These are phyloP conservation scores for Cladobotryum protrusum DNA, from an alignment of 2,329 filamentous ascomycete genomes.

Conservation along the genomic window DNA sequence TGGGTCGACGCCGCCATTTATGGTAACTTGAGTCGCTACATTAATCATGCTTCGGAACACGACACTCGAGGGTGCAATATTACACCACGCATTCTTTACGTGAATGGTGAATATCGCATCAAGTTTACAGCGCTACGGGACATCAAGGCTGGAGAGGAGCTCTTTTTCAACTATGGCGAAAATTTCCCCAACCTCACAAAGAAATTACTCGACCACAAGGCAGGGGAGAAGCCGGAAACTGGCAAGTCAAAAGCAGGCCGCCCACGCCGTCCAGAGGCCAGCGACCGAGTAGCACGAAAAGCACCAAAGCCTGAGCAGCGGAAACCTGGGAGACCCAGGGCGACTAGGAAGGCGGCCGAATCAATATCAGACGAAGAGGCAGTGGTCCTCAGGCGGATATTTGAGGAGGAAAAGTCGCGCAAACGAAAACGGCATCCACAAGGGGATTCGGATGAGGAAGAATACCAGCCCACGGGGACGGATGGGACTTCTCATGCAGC, in stretches of 20 bases:
- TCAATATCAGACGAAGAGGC: constrained; percentile 7
- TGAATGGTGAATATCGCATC: constrained; percentile 71
- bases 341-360: constrained; percentile 6
- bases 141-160: constrained; percentile 65
- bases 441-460: constrained; percentile 25
- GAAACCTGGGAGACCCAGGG: not conserved
- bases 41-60: constrained; percentile 63
- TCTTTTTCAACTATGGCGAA: constrained; percentile 77
- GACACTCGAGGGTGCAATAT: constrained; percentile 53
- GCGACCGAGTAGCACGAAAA: constrained; percentile 19
- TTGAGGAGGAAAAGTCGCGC: constrained; percentile 11
- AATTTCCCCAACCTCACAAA: constrained; percentile 56
- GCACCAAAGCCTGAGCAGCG: not conserved
- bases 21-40: constrained; percentile 76
- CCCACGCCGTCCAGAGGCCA: constrained; percentile 13
- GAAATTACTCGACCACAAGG: constrained; percentile 35
- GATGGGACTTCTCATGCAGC: constrained; percentile 18
- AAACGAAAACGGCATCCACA: constrained; percentile 25
- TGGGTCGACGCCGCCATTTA: constrained; percentile 71
- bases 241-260: constrained; percentile 18
- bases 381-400: not conserved
- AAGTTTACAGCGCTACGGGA: constrained; percentile 63
- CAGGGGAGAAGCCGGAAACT: constrained; percentile 23
- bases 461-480: constrained; percentile 22
- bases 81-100: constrained; percentile 60